These are phyloP conservation scores for Pichia sp. DNA, from an alignment of 1,139 yeast species.

Conservation along the genomic window DNA sequence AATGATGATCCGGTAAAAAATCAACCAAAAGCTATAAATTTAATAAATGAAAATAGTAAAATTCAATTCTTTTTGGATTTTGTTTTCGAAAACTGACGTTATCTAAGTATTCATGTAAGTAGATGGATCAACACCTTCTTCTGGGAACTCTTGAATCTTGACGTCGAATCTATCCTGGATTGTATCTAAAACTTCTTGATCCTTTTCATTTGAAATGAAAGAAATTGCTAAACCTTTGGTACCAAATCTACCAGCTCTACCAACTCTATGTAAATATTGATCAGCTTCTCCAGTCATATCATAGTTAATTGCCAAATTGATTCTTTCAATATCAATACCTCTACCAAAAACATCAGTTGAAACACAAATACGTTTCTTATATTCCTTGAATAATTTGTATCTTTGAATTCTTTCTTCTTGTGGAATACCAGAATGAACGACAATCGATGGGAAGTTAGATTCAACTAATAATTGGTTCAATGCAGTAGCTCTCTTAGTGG, in stretches of 20 bases:
- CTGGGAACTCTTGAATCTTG: constrained; percentile 91
- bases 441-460: constrained; percentile 95
- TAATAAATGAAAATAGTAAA: too few species aligned
- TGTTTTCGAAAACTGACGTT: neutral
- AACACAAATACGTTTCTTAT: constrained; percentile 97
- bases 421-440: constrained; percentile 91
- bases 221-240: constrained; percentile 97
- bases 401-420: constrained; percentile 98
- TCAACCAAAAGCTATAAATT: too few species aligned
- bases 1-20: too few species aligned
- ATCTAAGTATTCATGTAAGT: constrained; percentile 88
- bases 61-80: too few species aligned
- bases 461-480: constrained; percentile 84
- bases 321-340: constrained; percentile 99
- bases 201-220: constrained; percentile 78
- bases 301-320: constrained; percentile 94
- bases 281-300: constrained; percentile 90
- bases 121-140: constrained; percentile 96
- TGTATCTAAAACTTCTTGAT: constrained; percentile 82
- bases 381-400: constrained; percentile 93
- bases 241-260: constrained; percentile 99
- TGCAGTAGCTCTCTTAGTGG: constrained; percentile 88
- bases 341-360: constrained; percentile 98
- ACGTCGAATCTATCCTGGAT: constrained; percentile 98
- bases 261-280: constrained; percentile 97